Evolutionary conservation across 2,329 filamentous ascomycete species (phyloP), one percentile per base, ranked within the genome.

Genomic region (Daldinia sp.): DNA sequence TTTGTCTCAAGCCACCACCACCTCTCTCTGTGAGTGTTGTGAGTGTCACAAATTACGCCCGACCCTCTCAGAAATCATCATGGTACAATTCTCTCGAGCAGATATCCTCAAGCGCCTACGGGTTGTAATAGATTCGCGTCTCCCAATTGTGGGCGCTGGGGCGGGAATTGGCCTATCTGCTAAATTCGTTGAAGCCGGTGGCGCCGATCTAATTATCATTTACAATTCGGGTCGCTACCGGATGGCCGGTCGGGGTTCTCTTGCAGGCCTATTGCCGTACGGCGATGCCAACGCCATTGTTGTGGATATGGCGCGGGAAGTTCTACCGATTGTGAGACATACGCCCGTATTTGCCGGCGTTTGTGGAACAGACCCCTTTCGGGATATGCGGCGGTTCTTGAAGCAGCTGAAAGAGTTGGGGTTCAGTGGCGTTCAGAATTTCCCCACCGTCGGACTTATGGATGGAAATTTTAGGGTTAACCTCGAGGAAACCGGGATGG

Each of bases 211-310:
- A 46, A 91, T 93, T 74, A 88, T 92, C 69, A 86, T 92, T 73
- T 92, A 92, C 82, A 92, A 92, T 78, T 90, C 87, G 41, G 90
- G 90, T 0, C 86, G 90, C 3, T 93, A 90, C 76, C 87, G 90
- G 9, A 93, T 93, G 91, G 90, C 90, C 0, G 90, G 91, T 0
- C 82, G 88, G 46, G 90, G 90, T 0, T 92, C 89, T 0, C 79
- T 92, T 10, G 90, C 90, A 0, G 90, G 90, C 0, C 78, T 92
- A 56, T 91, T 92, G 89, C 89, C 90, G 0, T 92, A 91, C 75
- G 88, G 88, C 3, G 90, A 92, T 74, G 90, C 90, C 4, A 92
- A 92, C 73, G 86, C 89, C 68, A 86, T 92, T 1, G 89, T 92
- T 0, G 79, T 92, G 0, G 89, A 91, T 37, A 92, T 92, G 90